Evolutionary conservation across 768 basidiomycete genomes (phyloP), one percentile per base, ranked within the genome.

Genomic region (Wakefieldia striispora): DNA sequence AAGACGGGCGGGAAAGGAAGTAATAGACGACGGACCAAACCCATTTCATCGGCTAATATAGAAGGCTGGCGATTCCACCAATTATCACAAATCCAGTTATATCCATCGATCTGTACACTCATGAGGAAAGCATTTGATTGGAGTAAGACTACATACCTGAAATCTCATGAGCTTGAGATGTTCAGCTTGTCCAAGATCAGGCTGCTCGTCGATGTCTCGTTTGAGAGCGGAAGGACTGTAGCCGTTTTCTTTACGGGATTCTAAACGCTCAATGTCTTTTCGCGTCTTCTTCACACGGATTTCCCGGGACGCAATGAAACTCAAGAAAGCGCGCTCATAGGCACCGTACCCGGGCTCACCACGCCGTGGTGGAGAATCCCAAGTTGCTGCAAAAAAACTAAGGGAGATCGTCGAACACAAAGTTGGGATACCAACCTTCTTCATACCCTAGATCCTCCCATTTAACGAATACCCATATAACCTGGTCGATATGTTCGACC

Each of bases 21-120:
- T 10, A 29, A 50, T 20, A 40, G 34, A 36, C 20, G 23, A 63
- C 75, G 44, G 66, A 91, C 92, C 64, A 94, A 70, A 50, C 94
- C 94, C 97, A 99, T 98, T 68, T 98, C 97, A 64, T 99, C 97
- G 3, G 97, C 95, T 19, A 98, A 78, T 54, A 95, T 95, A 53
- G 86, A 91, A 37, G 83, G 81, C 53, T 91, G 91, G 37, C 74
- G 77, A 55, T 80, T 84, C 84, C 86, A 91, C 93, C 93, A 95
- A 54, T 93, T 91, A 56, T 85, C 81, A 56, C 80, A 84, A 40
- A 92, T 73, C 91, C 88, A 91, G 47, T 90, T 89, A 45, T 91
- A 84, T 29, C 88, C 89, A 24, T 88, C 84, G 8, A 87, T 77
- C 86, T 88, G 47, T 44, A 37, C 23, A 49, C 51, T 21, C 21